A percentile compares a stretch with the other conserved stretches of the same genome.
phyloP scores from a whole-genome alignment of 2,329 filamentous ascomycete species.

The Dactylellina haptotyla region DNA sequence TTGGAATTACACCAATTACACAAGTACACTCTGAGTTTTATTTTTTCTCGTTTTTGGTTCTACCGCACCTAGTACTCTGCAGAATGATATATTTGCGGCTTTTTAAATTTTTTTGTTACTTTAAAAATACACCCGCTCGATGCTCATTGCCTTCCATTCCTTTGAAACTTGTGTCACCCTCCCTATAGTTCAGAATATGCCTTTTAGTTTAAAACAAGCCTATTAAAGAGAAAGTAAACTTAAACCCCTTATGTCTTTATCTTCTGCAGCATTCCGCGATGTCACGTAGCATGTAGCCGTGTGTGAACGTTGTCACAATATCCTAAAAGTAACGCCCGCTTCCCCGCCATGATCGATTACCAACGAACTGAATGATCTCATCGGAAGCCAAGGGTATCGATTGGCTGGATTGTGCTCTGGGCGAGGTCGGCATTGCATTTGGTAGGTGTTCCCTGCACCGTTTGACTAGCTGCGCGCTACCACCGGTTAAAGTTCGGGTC shows the following conservation, averaged over 20 bases:
- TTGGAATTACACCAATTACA: not conserved
- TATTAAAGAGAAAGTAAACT: no score
- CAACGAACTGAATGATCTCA: conserved; percentile 1
- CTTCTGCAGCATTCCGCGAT: not conserved
- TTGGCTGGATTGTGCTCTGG: not conserved
- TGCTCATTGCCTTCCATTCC: not conserved
- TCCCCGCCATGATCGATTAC: no score
- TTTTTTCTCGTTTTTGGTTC: not conserved
- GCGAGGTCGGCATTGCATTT: conserved; percentile 28
- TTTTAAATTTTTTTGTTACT: not conserved
- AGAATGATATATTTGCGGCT: no score
- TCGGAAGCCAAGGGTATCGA: not conserved
- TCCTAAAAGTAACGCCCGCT: no score
- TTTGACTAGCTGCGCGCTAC: conserved; percentile 13
- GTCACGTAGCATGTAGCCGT: not conserved
- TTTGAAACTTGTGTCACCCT: conserved; percentile 1
- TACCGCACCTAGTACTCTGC: no score
- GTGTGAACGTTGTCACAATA: no score
- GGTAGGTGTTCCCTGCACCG: conserved; percentile 14
- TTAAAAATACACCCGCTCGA: not conserved
- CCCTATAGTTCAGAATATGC: no score
- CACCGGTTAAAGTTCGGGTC: conserved; percentile 35
- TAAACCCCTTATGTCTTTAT: no score
- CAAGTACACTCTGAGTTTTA: not conserved
- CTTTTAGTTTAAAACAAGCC: no score